Evolutionary conservation across 805 yeast species (phyloP), one percentile per base, ranked within the genome.

Genomic region (Saccharomycodes ludwigii): DNA sequence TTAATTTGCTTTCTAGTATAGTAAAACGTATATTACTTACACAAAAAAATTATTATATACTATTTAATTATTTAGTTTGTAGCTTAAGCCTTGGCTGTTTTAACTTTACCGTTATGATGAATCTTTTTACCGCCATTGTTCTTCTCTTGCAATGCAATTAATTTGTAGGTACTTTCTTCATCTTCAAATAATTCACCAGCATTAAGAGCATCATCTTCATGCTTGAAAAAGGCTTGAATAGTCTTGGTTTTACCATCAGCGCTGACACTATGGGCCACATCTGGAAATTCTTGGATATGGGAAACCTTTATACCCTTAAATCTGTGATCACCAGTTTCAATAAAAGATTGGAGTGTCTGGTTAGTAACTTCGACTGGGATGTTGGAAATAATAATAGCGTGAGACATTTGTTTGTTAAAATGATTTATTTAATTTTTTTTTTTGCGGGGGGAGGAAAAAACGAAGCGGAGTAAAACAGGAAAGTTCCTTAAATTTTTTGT

Each of bases 311-410:
- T n/a, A 24, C 17, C 22, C 18, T 31, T 31, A 17, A 35, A 26
- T 13, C 25, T 31, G 21, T 32, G 37, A 12, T 30, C 29, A 32
- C 31, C 31, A 10, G 29, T 34, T 20, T 33, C 30, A 27, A 38
- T 27, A 31, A 35, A 40, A 13, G 36, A 35, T 28, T 37, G 24
- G 26, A 43, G 30, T 5, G 45, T 37, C 18, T 33, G 40, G 23
- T 65, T 61, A 12, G 68, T 42, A 28, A 74, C 64, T 19, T 58
- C 40, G 9, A 56, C 46, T 22, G 79, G 71, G 26, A 77, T 63
- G 35, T 73, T 66, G 13, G 72, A 64, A 19, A 73, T 80, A 36
- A 65, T 61, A 28, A 76, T 58, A 7, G 73, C 36, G 22, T 38
- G 37, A 18, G 36, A 31, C 40, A 37, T 40, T 5, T 18, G 16